Percentiles rank a stretch among this genome's conserved stretches.
Conservation (phyloP, 2,329 filamentous ascomycete species). For the Pseudopithomyces maydicus region DNA sequence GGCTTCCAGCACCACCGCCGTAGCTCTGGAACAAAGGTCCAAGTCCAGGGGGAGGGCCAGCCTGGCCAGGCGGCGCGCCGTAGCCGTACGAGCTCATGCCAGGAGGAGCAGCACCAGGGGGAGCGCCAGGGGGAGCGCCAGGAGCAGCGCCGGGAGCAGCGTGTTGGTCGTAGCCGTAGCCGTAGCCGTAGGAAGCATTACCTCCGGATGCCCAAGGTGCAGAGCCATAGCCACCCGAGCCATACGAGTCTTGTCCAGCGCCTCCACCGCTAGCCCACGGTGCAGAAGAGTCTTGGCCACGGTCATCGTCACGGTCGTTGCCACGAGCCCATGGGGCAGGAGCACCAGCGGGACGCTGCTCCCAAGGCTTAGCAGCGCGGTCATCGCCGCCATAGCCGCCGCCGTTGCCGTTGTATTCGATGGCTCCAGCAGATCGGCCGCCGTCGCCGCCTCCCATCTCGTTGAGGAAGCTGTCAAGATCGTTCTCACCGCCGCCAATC, state of each 20-base stretch:
- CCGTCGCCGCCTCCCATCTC: slow-evolving; percentile 82
- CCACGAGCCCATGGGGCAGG: slow-evolving; percentile 73
- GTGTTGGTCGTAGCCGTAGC: slow-evolving; percentile 37
- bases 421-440: slow-evolving; percentile 71
- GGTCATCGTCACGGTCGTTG: slow-evolving; percentile 54
- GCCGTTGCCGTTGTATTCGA: slow-evolving; percentile 57
- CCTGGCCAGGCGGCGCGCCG: slow-evolving; percentile 48
- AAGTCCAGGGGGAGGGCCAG: slow-evolving; percentile 57
- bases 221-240: slow-evolving; percentile 35
- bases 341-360: slow-evolving; percentile 81
- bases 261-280: slow-evolving; percentile 45
- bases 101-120: slow-evolving; percentile 30
- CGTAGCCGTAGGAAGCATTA: slow-evolving; percentile 52
- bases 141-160: slow-evolving; percentile 28
- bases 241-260: slow-evolving; percentile 32
- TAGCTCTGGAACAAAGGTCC: slow-evolving; percentile 72
- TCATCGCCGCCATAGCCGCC: slow-evolving; percentile 53
- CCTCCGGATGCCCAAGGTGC: slow-evolving; percentile 46
- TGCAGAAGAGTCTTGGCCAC: slow-evolving; percentile 45
- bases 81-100: slow-evolving; percentile 49
- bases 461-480: slow-evolving; percentile 99
- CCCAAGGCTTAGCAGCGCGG: slow-evolving; percentile 80
- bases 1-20: slow-evolving; percentile 57
- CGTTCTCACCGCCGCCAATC: slow-evolving; percentile 82
- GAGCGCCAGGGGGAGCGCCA: slow-evolving; percentile 24